These are phyloP conservation scores for Blastomyces percursus DNA, from an alignment of 2,329 filamentous ascomycete genomes.

Conservation along the genomic window DNA sequence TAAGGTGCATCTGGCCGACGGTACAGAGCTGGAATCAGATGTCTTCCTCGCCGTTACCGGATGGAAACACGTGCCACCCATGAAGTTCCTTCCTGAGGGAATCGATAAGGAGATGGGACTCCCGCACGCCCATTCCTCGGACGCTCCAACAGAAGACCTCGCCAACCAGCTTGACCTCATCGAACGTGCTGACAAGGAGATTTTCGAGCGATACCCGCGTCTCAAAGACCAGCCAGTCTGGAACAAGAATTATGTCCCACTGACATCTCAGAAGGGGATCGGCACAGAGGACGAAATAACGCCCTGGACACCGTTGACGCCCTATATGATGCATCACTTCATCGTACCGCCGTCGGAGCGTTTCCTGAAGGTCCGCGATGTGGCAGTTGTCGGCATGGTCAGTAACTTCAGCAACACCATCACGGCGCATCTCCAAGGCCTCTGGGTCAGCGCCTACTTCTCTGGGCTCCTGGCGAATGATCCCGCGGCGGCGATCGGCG, in stretches of 20 bases:
- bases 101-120: slow-evolving; percentile 39
- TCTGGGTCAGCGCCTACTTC: slow-evolving; percentile 59
- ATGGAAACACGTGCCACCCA: slow-evolving; percentile 42
- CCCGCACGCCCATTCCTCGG: slow-evolving; percentile 23
- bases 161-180: slow-evolving; percentile 11
- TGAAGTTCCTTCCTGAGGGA: slow-evolving; percentile 39
- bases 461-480: slow-evolving; percentile 35
- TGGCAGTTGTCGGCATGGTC: slow-evolving; percentile 41
- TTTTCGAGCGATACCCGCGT: slow-evolving; percentile 38
- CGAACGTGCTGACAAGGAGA: slow-evolving; percentile 35
- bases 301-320: slow-evolving; percentile 13
- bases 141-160: slow-evolving; percentile 28
- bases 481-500: slow-evolving; percentile 10
- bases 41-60: slow-evolving; percentile 47
- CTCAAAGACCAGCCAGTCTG: slow-evolving; percentile 32
- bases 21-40: slow-evolving; percentile 37
- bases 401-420: slow-evolving; percentile 29
- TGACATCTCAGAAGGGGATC: slow-evolving; percentile 15
- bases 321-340: slow-evolving; percentile 39
- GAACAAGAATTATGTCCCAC: slow-evolving; percentile 9
- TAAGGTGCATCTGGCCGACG: slow-evolving; percentile 40
- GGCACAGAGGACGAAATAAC: slow-evolving; percentile 8
- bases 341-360: slow-evolving; percentile 33
- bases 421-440: slow-evolving; percentile 36
- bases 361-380: slow-evolving; percentile 31